These are phyloP conservation scores for Punica granatum DNA, from an alignment of 345 rosid species.

Conservation along the genomic window DNA sequence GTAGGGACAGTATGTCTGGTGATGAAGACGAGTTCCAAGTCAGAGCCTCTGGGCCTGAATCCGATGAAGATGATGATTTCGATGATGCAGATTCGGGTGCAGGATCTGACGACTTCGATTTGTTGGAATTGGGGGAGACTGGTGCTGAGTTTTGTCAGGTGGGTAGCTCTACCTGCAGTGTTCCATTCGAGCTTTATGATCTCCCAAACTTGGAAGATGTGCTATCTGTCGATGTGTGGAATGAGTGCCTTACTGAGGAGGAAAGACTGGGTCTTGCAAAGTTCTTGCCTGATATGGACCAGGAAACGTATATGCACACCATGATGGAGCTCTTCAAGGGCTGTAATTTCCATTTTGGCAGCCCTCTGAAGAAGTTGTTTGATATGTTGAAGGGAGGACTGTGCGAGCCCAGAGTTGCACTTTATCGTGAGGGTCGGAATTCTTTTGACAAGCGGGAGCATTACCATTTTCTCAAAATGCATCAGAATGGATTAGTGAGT, in stretches of 20 bases:
- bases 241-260: constrained; percentile 72
- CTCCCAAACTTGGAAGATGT: constrained; percentile 65
- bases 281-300: constrained; percentile 85
- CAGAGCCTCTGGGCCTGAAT: constrained; percentile 45
- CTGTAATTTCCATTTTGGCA: constrained; percentile 77
- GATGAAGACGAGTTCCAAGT: constrained; percentile 63
- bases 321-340: constrained; percentile 76
- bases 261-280: constrained; percentile 63
- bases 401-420: constrained; percentile 91
- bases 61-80: constrained; percentile 62
- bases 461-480: constrained; percentile 72
- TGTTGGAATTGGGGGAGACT: constrained; percentile 85
- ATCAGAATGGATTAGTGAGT: constrained; percentile 73
- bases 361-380: constrained; percentile 72
- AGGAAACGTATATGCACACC: constrained; percentile 49
- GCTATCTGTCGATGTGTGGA: constrained; percentile 93
- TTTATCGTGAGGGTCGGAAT: constrained; percentile 69
- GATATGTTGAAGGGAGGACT: constrained; percentile 88
- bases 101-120: constrained; percentile 94
- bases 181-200: constrained; percentile 87
- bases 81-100: constrained; percentile 95
- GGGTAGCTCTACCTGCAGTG: constrained; percentile 69
- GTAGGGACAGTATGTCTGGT: constrained; percentile 64
- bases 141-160: constrained; percentile 86
- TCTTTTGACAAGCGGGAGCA: constrained; percentile 65